A percentile compares a stretch with the other conserved stretches of the same genome.
Conservation (phyloP, 768 basidiomycete species). For the Suillus luteus region DNA sequence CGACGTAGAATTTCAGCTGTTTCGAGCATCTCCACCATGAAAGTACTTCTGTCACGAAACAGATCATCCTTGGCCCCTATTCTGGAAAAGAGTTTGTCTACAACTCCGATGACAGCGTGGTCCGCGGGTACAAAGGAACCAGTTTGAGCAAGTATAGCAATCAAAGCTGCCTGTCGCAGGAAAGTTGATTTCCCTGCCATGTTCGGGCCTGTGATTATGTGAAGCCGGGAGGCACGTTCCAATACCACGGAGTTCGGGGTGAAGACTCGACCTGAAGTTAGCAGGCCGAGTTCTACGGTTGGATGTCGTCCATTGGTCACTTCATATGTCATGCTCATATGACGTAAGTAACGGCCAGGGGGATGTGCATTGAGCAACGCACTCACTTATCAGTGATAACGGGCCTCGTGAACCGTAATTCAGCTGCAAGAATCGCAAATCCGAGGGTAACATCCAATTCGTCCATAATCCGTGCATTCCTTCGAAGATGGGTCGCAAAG, state of each 20-base stretch:
- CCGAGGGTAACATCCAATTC: conserved; percentile 85
- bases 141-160: conserved; percentile 86
- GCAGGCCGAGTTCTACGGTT: conserved; percentile 86
- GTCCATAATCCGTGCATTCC: conserved; percentile 78
- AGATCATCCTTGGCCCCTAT: conserved; percentile 95
- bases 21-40: conserved; percentile 98
- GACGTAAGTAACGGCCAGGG: conserved; percentile 4
- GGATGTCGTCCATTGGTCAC: conserved; percentile 88
- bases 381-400: conserved; percentile 78
- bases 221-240: conserved; percentile 60
- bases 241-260: conserved; percentile 81
- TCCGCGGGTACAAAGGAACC: conserved; percentile 95
- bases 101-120: conserved; percentile 74
- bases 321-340: conserved; percentile 53
- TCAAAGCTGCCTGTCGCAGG: conserved; percentile 88
- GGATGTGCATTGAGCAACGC: conserved; percentile 24
- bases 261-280: conserved; percentile 73
- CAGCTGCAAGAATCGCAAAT: conserved; percentile 78
- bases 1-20: conserved; percentile 86
- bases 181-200: conserved; percentile 96
- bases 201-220: conserved; percentile 92
- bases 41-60: conserved; percentile 91
- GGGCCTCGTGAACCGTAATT: conserved; percentile 78
- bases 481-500: conserved; percentile 56
- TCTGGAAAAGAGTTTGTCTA: conserved; percentile 92